Conservation (phyloP, 2,329 filamentous ascomycete genomes). For the Lasiodiplodia theobromae region DNA sequence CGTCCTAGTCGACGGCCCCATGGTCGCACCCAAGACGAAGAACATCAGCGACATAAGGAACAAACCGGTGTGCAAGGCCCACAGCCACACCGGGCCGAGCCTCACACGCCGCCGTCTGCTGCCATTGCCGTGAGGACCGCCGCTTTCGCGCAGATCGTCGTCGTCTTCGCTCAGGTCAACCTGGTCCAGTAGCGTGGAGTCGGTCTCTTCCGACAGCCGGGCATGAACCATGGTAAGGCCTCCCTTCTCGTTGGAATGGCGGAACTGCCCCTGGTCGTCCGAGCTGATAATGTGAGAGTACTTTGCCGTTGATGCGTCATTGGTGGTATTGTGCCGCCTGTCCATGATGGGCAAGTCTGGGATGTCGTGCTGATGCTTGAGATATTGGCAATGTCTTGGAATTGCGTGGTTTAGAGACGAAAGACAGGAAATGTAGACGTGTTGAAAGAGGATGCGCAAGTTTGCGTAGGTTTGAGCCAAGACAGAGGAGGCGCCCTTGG, state of each 20-base stretch:
- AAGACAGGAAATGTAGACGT: background rate
- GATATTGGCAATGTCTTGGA: conserved; percentile 24
- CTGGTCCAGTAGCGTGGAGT: conserved; percentile 14
- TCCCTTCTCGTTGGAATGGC: conserved; percentile 17
- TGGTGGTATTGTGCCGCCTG: conserved; percentile 7
- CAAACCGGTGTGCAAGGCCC: conserved; percentile 21
- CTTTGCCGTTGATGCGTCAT: background rate
- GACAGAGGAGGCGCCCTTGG: background rate
- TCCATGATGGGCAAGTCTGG: background rate
- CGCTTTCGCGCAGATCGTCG: background rate
- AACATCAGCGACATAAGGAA: conserved; percentile 23
- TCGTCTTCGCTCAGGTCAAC: conserved; percentile 16
- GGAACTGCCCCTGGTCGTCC: conserved; percentile 1
- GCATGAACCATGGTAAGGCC: conserved; percentile 3
- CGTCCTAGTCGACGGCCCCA: conserved; percentile 2
- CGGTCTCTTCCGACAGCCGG: conserved; percentile 23
- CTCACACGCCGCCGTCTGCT: conserved; percentile 1
- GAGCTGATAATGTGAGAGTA: conserved; percentile 17
- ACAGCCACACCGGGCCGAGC: conserved; percentile 28
- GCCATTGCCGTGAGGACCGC: background rate
- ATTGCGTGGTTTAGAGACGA: background rate
- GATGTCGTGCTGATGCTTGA: conserved; percentile 10
- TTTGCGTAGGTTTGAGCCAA: conserved; percentile 18
- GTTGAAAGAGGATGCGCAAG: conserved; percentile 1
- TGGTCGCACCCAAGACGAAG: conserved; percentile 13